Evolutionary conservation across 306 rosid species (phyloP).

Genomic region (Begonia peltatifolia): DNA sequence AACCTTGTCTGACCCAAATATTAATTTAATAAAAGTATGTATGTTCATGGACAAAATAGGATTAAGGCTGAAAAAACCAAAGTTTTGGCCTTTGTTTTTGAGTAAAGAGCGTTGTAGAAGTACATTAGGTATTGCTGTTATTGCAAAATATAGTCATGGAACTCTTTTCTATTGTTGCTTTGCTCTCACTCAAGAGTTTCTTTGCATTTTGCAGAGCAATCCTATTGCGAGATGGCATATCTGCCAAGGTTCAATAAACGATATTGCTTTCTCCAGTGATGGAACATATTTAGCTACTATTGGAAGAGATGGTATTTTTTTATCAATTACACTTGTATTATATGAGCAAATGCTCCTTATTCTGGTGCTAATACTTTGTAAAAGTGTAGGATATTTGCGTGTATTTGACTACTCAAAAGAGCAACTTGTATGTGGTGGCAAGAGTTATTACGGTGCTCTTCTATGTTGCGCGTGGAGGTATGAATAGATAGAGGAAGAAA

Average conservation of each 20-base stretch:
- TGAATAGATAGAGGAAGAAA: background rate
- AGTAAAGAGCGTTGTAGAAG: no score
- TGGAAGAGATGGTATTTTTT: slow-evolving; percentile 82
- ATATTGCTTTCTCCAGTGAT: slow-evolving; percentile 70
- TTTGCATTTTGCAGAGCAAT: slow-evolving; percentile 49
- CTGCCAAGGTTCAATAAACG: slow-evolving; percentile 81
- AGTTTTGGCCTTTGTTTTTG: no score
- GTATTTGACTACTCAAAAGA: slow-evolving; percentile 84
- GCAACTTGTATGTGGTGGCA: slow-evolving; percentile 84
- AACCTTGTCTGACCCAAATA: no score
- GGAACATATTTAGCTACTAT: slow-evolving; percentile 73
- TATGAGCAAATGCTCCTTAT: slow-evolving; percentile 2
- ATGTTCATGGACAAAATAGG: no score
- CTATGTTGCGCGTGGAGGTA: slow-evolving; percentile 94
- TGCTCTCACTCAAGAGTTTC: no score
- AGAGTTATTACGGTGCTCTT: slow-evolving; percentile 95
- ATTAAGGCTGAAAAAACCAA: no score
- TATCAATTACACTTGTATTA: slow-evolving; percentile 1
- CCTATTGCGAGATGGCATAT: slow-evolving; percentile 96
- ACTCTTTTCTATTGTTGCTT: no score
- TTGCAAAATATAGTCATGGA: no score
- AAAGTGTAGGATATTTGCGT: slow-evolving; percentile 67
- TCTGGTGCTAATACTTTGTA: slow-evolving; percentile 12
- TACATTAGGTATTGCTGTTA: no score
- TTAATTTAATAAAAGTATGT: no score